Evolutionary conservation across 805 yeast genomes (phyloP).

Genomic region (Nakazawaea wyomingensis): DNA sequence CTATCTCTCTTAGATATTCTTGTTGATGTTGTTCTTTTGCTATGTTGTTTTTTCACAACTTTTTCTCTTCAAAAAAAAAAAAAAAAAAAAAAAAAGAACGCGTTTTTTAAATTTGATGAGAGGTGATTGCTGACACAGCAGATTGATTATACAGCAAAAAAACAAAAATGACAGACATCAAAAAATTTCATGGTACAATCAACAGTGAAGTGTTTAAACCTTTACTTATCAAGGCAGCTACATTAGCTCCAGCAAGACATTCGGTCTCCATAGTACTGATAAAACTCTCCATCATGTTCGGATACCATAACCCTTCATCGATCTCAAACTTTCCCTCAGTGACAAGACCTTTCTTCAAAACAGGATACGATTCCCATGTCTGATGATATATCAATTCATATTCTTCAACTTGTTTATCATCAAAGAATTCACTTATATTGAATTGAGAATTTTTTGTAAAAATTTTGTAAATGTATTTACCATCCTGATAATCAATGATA

Average conservation of each 20-base stretch:
- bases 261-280: slow-evolving; percentile 50
- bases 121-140: neutral
- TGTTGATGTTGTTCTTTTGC: neutral
- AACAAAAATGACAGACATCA: neutral
- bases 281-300: slow-evolving; percentile 40
- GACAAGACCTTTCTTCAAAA: slow-evolving; percentile 24
- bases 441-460: slow-evolving; percentile 24
- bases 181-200: slow-evolving; percentile 14
- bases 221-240: slow-evolving; percentile 35
- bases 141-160: no score
- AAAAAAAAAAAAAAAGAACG: neutral
- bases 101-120: neutral
- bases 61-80: neutral
- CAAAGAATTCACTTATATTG: neutral
- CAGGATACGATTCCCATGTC: slow-evolving; percentile 42
- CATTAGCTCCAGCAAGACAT: slow-evolving; percentile 43
- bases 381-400: slow-evolving; percentile 26
- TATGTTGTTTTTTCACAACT: neutral
- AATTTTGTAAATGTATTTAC: slow-evolving; percentile 35
- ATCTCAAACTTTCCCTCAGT: slow-evolving; percentile 26
- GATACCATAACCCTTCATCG: slow-evolving; percentile 32
- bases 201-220: slow-evolving; percentile 24
- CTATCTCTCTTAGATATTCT: no score
- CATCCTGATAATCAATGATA: slow-evolving; percentile 23
- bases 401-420: slow-evolving; percentile 1